Conservation (phyloP, 331 rosid species). For the Phaseolus coccineus region DNA sequence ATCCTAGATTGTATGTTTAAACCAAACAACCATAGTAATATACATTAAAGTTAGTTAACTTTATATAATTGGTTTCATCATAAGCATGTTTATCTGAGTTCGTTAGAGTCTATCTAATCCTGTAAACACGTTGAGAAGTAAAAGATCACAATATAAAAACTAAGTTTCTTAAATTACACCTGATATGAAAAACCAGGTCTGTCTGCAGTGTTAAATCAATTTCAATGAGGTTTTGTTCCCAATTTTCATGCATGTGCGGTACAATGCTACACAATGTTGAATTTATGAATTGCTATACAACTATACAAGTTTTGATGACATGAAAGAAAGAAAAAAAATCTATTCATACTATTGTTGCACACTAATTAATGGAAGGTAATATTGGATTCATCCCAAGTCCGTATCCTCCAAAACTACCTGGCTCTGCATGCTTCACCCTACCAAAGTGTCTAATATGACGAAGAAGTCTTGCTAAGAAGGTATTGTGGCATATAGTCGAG, state of each 20-base stretch:
- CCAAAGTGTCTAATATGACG: conserved; percentile 82
- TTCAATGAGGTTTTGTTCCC: background rate
- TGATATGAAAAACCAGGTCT: background rate
- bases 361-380: conserved; percentile 71
- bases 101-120: no score
- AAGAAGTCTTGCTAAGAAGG: conserved; percentile 83
- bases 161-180: background rate
- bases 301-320: conserved; percentile 40
- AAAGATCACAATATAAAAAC: background rate
- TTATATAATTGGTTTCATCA: no score
- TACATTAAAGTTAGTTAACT: no score
- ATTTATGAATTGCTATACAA: conserved; percentile 38
- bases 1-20: no score
- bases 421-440: conserved; percentile 77
- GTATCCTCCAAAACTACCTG: conserved; percentile 70
- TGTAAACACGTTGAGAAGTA: background rate
- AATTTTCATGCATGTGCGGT: background rate
- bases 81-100: no score
- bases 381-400: conserved; percentile 81
- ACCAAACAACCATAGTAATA: no score
- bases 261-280: conserved; percentile 25
- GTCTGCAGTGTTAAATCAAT: background rate
- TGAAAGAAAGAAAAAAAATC: conserved; percentile 11
- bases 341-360: conserved; percentile 5
- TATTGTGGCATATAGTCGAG: conserved; percentile 85